Percentiles rank a stretch among this genome's conserved stretches.
Evolutionary conservation across 1,284 basidiomycete species (phyloP).

Genomic region (Ustilago cynodontis): DNA sequence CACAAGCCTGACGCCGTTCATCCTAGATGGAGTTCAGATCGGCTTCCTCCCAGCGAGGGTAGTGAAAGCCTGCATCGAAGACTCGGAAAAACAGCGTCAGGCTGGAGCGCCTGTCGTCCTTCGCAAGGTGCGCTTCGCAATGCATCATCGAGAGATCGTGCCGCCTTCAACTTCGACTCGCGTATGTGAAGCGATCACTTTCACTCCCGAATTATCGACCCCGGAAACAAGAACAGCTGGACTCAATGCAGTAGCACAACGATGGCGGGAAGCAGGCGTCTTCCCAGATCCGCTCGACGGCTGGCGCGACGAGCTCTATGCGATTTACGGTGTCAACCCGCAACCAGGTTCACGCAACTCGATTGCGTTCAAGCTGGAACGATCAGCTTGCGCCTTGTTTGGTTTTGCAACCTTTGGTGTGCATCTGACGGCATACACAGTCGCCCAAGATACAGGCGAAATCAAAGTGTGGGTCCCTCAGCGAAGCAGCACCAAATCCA

Average conservation of each 20-base stretch:
- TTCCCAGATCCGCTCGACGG: constrained; percentile 69
- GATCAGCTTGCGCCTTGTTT: constrained; percentile 87
- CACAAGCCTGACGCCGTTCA: constrained; percentile 46
- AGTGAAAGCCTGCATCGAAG: constrained; percentile 45
- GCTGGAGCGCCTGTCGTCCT: constrained; percentile 22
- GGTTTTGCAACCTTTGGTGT: constrained; percentile 89
- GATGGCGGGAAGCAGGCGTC: constrained; percentile 45
- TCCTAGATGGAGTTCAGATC: constrained; percentile 60
- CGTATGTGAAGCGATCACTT: constrained; percentile 38
- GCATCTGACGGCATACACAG: constrained; percentile 77
- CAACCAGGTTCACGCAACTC: constrained; percentile 23
- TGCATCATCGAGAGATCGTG: constrained; percentile 39
- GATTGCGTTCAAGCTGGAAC: constrained; percentile 87
- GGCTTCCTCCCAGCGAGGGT: constrained; percentile 58
- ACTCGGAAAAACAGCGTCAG: constrained; percentile 22
- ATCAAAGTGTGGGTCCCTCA: constrained; percentile 85
- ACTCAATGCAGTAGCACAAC: constrained; percentile 43
- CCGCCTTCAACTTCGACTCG: constrained; percentile 23
- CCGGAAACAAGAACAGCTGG: constrained; percentile 39
- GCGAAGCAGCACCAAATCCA: constrained; percentile 85
- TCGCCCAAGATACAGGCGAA: constrained; percentile 34
- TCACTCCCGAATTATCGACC: constrained; percentile 21
- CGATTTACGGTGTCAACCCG: constrained; percentile 54
- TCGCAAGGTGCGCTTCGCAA: constrained; percentile 31
- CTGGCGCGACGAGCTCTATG: constrained; percentile 66